phyloP scores from a whole-genome alignment of 257 asterid genomes.

The Schizonepeta tenuifolia region DNA sequence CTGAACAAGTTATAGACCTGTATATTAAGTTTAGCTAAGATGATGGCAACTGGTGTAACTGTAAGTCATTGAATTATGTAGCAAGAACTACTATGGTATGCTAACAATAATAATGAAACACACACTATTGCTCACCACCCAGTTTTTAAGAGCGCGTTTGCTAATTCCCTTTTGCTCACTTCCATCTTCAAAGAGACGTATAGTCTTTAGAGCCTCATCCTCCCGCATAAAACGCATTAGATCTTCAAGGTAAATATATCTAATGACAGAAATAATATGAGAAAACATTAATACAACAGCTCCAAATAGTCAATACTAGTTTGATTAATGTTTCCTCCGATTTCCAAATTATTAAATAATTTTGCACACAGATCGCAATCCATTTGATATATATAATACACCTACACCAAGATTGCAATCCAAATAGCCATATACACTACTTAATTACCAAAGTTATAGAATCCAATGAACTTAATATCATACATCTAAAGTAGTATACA shows the following conservation, averaged over 20 bases:
- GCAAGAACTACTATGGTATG: not conserved
- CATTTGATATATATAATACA: not conserved
- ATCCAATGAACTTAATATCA: not conserved
- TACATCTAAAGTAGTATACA: not conserved
- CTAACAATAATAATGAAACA: not conserved
- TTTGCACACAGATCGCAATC: not conserved
- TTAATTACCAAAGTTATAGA: not conserved
- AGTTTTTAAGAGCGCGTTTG: constrained; percentile 78
- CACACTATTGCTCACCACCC: constrained; percentile 65
- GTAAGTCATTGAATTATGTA: not conserved
- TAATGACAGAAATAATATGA: constrained; percentile 36
- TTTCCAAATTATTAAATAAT: not conserved
- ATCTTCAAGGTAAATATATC: constrained; percentile 68
- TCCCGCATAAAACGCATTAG: constrained; percentile 82
- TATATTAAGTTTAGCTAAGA: not conserved
- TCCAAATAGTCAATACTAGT: not conserved
- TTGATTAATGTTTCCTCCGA: not conserved
- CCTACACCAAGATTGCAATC: not conserved
- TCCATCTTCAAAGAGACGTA: constrained; percentile 70
- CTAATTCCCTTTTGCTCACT: constrained; percentile 74
- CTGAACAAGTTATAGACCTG: not conserved
- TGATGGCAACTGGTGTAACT: not conserved
- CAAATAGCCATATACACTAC: not conserved
- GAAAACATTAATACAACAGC: not conserved
- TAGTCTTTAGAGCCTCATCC: constrained; percentile 76